Conservation (phyloP, 805 yeast species). For the Yarrowia sp. region DNA sequence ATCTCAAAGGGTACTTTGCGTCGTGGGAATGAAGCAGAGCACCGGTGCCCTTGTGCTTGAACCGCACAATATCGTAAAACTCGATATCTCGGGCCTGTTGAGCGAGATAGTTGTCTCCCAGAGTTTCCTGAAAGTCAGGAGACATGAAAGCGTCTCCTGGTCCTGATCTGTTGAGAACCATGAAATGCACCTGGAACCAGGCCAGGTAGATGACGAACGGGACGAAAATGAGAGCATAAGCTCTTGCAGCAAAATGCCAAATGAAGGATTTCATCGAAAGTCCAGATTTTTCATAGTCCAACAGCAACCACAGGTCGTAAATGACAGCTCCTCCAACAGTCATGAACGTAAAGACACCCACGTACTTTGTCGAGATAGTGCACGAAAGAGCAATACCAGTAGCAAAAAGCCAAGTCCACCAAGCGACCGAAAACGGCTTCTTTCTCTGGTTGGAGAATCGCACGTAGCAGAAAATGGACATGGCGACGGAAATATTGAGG, state of each 20-base stretch:
- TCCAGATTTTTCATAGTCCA: conserved; percentile 64
- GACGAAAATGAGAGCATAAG: conserved; percentile 64
- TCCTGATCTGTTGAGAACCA: conserved; percentile 78
- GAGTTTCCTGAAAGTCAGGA: conserved; percentile 89
- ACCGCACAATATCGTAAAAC: conserved; percentile 70
- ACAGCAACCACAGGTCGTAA: conserved; percentile 82
- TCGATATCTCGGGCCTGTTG: conserved; percentile 67
- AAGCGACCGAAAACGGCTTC: conserved; percentile 60
- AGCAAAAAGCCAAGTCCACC: conserved; percentile 85
- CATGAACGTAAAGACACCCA: conserved; percentile 87
- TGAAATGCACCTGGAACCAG: conserved; percentile 92
- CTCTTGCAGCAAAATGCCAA: conserved; percentile 74
- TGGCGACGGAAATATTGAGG: conserved; percentile 76
- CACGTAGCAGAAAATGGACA: conserved; percentile 73
- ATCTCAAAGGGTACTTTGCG: conserved; percentile 77
- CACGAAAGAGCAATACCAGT: conserved; percentile 88
- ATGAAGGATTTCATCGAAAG: conserved; percentile 51
- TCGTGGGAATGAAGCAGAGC: conserved; percentile 82
- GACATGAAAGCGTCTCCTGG: conserved; percentile 96
- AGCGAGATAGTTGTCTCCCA: conserved; percentile 78
- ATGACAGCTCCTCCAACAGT: conserved; percentile 85
- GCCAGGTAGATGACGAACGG: conserved; percentile 80
- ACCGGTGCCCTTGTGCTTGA: conserved; percentile 76
- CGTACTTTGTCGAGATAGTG: conserved; percentile 93
- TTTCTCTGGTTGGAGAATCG: conserved; percentile 70